Base-by-base conservation (phyloP, 768 basidiomycete genomes). In the Lepiota venenata region DNA sequence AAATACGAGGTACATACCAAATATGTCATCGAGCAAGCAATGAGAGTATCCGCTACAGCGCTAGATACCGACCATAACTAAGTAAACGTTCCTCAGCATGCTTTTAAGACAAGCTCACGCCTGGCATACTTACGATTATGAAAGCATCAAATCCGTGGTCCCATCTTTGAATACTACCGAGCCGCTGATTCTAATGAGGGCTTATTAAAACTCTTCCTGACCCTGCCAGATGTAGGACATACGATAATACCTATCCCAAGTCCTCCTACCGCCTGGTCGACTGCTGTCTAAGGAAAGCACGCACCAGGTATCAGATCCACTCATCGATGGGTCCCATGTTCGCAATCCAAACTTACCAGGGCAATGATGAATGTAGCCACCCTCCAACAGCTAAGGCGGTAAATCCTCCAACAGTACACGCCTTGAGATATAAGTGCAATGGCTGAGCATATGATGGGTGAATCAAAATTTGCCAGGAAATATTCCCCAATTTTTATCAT, bases 341-440 rank as follows among this genome's bases (percentile, higher is more conserved):
- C 4, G n/a, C 39, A n/a, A 25, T n/a, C 44, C 14, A 9, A 8
- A 47, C 36, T 54, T 18, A 54, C 52, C 1, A 54, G 18, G n/a
- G 18, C 38, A 32, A 54, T 54, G n/a, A 54, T 16, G 12, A 47
- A 27, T 2, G 45, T 46, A 16, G 44, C 36, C n/a, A 42, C 21
- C 37, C 27, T 55, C 47, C 46, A 55, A 16, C 8, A 38, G 8
- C 53, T 48, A 5, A 55, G 27, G 25, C 41, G 27, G n/a, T 55
- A 48, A 20, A 55, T 55, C 45, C 53, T 47, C 53, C 53, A 55
- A 18, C 53, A 55, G 21, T 55, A 55, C 20, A 55, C 53, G 22
- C 53, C 53, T 55, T 55, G 53, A 2, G 53, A 55, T 15, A 55
- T 55, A 8, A 55, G 40, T 2, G 53, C 53, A 18, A 55, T 55